phyloP scores from a whole-genome alignment of 495 filamentous ascomycete species.

The Cercophora newfieldiana region DNA sequence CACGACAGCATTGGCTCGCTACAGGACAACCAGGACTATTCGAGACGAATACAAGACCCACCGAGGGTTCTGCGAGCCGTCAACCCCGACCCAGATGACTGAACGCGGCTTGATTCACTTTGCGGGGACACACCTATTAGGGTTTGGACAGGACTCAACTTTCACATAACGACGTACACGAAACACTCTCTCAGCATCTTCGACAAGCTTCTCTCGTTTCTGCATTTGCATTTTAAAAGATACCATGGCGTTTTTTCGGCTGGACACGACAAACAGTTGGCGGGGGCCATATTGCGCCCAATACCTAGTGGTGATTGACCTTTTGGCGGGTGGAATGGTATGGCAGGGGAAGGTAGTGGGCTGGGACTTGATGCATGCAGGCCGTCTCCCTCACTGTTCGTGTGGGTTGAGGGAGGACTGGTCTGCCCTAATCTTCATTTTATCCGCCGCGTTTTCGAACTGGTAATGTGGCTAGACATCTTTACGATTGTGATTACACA shows the following conservation, averaged over 20 bases:
- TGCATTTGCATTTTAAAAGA: conserved; percentile 39
- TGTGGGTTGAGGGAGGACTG: neutral
- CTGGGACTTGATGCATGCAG: conserved; percentile 4
- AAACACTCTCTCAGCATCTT: conserved; percentile 25
- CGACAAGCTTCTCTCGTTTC: conserved; percentile 29
- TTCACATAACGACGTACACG: conserved; percentile 31
- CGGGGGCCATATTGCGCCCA: conserved; percentile 24
- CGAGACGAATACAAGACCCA: conserved; percentile 41
- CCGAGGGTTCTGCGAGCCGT: conserved; percentile 51
- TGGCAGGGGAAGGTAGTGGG: neutral
- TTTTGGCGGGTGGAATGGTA: neutral
- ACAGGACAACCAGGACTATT: conserved; percentile 59
- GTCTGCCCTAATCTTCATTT: conserved; percentile 9
- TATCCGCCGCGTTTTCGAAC: neutral
- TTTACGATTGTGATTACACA: neutral
- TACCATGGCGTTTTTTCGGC: conserved; percentile 43
- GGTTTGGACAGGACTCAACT: conserved; percentile 9
- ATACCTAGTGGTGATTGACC: conserved; percentile 21
- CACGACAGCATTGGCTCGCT: conserved; percentile 56
- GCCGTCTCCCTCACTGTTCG: neutral
- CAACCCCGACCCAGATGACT: conserved; percentile 51
- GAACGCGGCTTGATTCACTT: neutral
- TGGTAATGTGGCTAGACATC: conserved; percentile 2
- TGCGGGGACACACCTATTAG: neutral
- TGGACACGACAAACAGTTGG: conserved; percentile 23